These are phyloP conservation scores for Udeniomyces megalosporus DNA, from an alignment of 768 basidiomycete species.

Conservation along the genomic window DNA sequence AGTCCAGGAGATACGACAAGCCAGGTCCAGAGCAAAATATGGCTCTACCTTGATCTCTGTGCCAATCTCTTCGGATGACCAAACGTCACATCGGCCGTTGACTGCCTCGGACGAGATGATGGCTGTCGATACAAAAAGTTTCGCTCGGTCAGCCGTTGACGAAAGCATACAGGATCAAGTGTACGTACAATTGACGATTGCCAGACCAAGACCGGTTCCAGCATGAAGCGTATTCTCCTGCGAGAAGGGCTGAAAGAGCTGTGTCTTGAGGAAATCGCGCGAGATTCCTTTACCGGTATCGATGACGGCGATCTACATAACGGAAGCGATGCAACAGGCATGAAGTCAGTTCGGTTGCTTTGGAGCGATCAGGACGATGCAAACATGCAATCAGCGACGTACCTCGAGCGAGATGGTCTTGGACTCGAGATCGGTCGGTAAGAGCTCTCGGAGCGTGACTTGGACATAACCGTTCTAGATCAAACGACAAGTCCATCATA, in stretches of 20 bases:
- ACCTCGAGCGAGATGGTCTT: no score
- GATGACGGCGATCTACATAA: constrained; percentile 65
- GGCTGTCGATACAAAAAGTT: no score
- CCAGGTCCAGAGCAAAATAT: no score
- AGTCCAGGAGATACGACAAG: no score
- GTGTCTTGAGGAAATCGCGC: constrained; percentile 73
- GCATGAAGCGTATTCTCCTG: constrained; percentile 76
- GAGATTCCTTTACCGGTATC: constrained; percentile 95
- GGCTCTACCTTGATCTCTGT: constrained; percentile 83
- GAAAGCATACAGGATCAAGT: background rate
- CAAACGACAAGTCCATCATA: no score
- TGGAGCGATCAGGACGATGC: no score
- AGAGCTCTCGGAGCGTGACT: constrained; percentile 59
- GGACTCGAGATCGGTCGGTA: constrained; percentile 31
- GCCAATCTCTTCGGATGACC: constrained; percentile 59
- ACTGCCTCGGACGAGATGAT: constrained; percentile 41
- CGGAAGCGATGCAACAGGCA: constrained; percentile 26
- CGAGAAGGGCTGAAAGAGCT: constrained; percentile 75
- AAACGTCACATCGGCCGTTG: constrained; percentile 80
- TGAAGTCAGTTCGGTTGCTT: constrained; percentile 14
- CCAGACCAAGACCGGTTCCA: constrained; percentile 82
- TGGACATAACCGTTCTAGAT: constrained; percentile 82
- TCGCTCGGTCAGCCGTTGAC: background rate
- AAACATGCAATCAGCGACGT: no score
- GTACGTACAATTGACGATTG: constrained; percentile 86